These are phyloP conservation scores for Paramecium pentaurelia DNA, from an alignment of 73 alveolate species.

Conservation along the genomic window DNA sequence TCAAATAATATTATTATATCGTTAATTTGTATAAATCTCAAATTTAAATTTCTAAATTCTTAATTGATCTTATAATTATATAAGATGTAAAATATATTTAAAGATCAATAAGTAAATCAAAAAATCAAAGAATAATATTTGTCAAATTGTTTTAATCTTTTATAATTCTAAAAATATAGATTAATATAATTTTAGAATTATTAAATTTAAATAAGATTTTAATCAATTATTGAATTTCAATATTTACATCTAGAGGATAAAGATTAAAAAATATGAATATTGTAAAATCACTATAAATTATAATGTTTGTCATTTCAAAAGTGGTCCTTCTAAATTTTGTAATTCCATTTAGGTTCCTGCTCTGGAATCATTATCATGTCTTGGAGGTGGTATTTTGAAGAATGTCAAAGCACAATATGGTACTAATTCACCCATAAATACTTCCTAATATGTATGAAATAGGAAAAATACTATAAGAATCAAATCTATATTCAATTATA, in stretches of 20 bases:
- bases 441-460: background rate
- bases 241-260: too few species aligned
- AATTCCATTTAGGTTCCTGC: background rate
- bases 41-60: background rate
- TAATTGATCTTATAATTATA: background rate
- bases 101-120: too few species aligned
- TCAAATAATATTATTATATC: background rate
- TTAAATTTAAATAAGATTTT: too few species aligned
- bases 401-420: slow-evolving; percentile 5
- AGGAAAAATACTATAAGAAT: background rate
- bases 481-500: background rate
- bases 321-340: background rate
- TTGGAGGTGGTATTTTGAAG: slow-evolving; percentile 11
- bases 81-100: background rate
- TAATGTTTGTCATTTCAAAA: background rate
- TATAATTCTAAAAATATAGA: background rate
- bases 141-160: too few species aligned
- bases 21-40: background rate
- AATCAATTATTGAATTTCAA: too few species aligned
- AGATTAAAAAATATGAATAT: background rate
- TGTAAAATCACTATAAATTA: background rate
- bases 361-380: slow-evolving; percentile 1
- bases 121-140: too few species aligned
- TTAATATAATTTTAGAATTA: too few species aligned
- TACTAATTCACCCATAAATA: slow-evolving; percentile 22